Evolutionary conservation across 257 asterid species (phyloP), one percentile per base, ranked within the genome.

Genomic region (Ehretia macrophylla): DNA sequence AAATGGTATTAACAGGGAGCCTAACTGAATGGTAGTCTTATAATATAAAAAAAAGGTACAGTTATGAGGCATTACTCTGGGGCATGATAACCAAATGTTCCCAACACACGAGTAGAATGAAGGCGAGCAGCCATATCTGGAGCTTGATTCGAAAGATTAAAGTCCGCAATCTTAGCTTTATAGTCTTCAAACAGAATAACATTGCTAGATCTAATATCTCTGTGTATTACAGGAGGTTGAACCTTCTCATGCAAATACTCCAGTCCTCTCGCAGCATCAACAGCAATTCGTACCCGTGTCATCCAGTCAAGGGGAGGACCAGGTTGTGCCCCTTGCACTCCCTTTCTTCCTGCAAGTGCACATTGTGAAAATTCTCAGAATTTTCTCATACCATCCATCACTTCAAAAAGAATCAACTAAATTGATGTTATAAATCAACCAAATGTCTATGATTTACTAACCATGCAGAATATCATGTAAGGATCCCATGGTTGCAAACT

Each of bases 81-180:
- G 57, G 98, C 98, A 76, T 92, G 98, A 73, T 92, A 92, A 55
- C 98, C 98, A 72, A 91, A 92, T 77, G 98, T 92, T 74, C 98
- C 98, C 60, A 92, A 75, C 70, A 92, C 98, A 68, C 98, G 79
- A 63, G 98, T 92, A 64, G 98, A 92, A 78, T 92, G 98, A 75
- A 92, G 96, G 32, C 98, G 95, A 48, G 98, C 98, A 73, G 98
- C 98, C 96, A 88, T 91, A 75, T 91, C 98, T 59, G 98, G 98
- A 53, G 98, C 93, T 82, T 91, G 98, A 72, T 91, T 91, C 60
- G 98, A 88, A 74, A 88, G 87, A 76, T 91, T 91, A 68, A 91
- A 91, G 62, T 91, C 98, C 44, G 95, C 97, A 68, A 91, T 75
- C 78, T 82, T 91, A 58, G 98, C 95, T 80, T 82, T 88, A 62